phyloP scores from a whole-genome alignment of 2,329 filamentous ascomycete species.

The Arthrobotrys entomopaga region DNA sequence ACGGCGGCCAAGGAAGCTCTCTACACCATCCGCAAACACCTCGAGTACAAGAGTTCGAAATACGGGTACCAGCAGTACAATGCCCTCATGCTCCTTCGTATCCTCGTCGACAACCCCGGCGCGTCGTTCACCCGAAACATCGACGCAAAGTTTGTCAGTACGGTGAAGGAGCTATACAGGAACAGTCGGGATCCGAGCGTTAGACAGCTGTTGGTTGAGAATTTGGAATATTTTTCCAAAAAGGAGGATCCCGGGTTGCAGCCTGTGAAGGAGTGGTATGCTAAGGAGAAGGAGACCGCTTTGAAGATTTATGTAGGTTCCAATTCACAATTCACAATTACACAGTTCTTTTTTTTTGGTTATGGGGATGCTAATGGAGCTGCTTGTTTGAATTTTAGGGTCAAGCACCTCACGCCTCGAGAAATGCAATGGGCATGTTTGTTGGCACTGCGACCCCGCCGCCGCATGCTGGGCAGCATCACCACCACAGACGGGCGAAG shows the following conservation, averaged over 20 bases:
- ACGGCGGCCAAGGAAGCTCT: constrained; percentile 84
- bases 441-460: constrained; percentile 29
- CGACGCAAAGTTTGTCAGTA: constrained; percentile 82
- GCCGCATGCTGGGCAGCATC: constrained; percentile 22
- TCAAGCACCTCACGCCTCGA: constrained; percentile 25
- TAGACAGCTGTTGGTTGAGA: constrained; percentile 86
- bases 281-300: constrained; percentile 56
- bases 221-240: constrained; percentile 74
- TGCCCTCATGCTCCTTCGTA: constrained; percentile 92
- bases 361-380: constrained; percentile 11
- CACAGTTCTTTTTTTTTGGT: constrained; percentile 55
- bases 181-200: constrained; percentile 78
- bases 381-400: constrained; percentile 9
- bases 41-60: constrained; percentile 72
- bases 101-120: constrained; percentile 90
- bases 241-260: constrained; percentile 76
- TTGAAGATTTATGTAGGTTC: constrained; percentile 45
- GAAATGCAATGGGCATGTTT: constrained; percentile 35
- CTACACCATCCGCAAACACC: constrained; percentile 80
- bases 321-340: not conserved
- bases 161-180: constrained; percentile 78
- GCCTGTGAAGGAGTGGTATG: constrained; percentile 56
- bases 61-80: constrained; percentile 86
- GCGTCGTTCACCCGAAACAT: constrained; percentile 89
- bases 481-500: constrained; percentile 57